Conservation (phyloP, 2,329 filamentous ascomycete genomes). For the Pseudogymnoascus sp. region DNA sequence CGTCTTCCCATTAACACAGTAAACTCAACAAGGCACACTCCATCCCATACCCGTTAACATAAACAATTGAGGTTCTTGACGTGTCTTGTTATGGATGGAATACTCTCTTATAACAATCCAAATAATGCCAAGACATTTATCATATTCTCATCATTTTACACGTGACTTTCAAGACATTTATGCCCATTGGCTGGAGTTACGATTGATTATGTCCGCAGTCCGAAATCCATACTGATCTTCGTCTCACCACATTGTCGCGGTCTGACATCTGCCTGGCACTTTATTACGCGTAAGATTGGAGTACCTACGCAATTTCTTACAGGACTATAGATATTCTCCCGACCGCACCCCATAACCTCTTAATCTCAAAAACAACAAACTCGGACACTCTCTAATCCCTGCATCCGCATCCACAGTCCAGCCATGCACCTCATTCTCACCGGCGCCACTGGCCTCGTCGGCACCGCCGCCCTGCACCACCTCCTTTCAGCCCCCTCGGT, state of each 20-base stretch:
- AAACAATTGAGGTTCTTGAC: not conserved
- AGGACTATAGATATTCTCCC: not conserved
- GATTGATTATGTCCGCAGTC: not conserved
- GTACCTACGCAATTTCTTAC: not conserved
- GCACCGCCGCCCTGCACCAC: conserved; percentile 51
- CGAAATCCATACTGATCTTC: not conserved
- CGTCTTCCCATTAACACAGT: not conserved
- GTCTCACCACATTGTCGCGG: not conserved
- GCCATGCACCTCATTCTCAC: conserved; percentile 58
- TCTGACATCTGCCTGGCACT: not conserved
- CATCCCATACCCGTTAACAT: too few species aligned
- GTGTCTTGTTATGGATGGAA: not conserved
- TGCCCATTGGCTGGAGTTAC: not conserved
- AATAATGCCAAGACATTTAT: conserved; percentile 3
- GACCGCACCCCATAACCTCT: not conserved
- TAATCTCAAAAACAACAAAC: not conserved
- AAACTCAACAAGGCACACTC: not conserved
- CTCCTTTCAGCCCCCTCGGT: conserved; percentile 47
- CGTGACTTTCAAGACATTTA: not conserved
- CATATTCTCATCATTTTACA: not conserved
- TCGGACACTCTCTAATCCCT: not conserved
- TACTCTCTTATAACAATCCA: not conserved
- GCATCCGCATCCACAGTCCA: not conserved
- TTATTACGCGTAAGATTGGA: not conserved
- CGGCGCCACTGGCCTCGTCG: conserved; percentile 60